phyloP scores from a whole-genome alignment of 1,139 yeast species.

The Kodamaea sp. region DNA sequence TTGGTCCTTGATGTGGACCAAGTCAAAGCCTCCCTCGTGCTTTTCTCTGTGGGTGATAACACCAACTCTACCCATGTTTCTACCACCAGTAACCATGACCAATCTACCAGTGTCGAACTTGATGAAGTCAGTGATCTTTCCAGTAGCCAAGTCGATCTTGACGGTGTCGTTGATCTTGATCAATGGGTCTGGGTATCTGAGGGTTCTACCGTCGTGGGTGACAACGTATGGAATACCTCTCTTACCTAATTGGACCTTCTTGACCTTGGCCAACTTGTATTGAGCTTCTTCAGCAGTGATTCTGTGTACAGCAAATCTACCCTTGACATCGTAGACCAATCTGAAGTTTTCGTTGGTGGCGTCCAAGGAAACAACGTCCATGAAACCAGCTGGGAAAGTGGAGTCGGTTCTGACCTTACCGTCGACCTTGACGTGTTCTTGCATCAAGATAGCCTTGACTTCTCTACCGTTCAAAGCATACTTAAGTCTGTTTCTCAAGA shows the following conservation, averaged over 20 bases:
- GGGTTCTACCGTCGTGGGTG: slow-evolving; percentile 99
- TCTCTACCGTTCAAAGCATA: slow-evolving; percentile 99
- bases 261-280: slow-evolving; percentile 97
- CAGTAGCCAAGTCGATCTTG: slow-evolving; percentile 93
- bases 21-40: slow-evolving; percentile 99
- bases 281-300: slow-evolving; percentile 97
- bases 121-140: slow-evolving; percentile 89
- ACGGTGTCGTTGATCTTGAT: slow-evolving; percentile 97
- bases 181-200: slow-evolving; percentile 98
- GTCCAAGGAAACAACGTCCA: slow-evolving; percentile 96
- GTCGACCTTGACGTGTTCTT: slow-evolving; percentile 98
- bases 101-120: slow-evolving; percentile 95
- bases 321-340: slow-evolving; percentile 96
- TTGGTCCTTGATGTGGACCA: slow-evolving; percentile 97
- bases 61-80: slow-evolving; percentile 99
- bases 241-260: slow-evolving; percentile 97
- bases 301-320: slow-evolving; percentile 99
- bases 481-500: slow-evolving; percentile 99
- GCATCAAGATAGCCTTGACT: slow-evolving; percentile 98
- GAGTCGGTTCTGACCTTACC: slow-evolving; percentile 99
- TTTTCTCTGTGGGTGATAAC: slow-evolving; percentile 97
- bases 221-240: slow-evolving; percentile 97
- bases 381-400: slow-evolving; percentile 99
- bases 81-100: slow-evolving; percentile 99
- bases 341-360: slow-evolving; percentile 99